Percentiles rank a stretch among this genome's conserved stretches.
Conservation (phyloP, 148 eudicot species). For the Rhododendron simsii region DNA sequence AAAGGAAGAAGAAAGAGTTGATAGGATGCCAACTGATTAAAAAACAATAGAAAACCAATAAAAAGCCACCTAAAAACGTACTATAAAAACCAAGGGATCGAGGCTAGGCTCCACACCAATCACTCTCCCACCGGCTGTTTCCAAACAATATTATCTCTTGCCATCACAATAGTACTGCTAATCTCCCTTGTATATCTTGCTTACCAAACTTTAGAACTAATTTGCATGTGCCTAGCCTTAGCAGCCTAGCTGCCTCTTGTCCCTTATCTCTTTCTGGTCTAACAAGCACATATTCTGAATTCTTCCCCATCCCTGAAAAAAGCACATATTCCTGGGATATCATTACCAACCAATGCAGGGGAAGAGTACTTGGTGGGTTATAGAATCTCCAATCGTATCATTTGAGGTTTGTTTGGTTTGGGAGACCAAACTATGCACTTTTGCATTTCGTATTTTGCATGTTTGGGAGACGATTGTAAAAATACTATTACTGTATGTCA, state of each 20-base stretch:
- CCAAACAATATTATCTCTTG: not conserved
- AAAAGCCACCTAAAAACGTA: not conserved
- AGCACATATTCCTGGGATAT: not conserved
- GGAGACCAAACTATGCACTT: not conserved
- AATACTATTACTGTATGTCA: not conserved
- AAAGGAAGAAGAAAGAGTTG: not conserved
- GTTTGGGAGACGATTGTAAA: not conserved
- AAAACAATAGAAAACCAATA: too few relatives aligned
- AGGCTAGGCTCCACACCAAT: not conserved
- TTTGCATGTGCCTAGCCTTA: not conserved
- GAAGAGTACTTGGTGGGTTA: not conserved
- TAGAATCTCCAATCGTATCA: not conserved
- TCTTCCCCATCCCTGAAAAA: not conserved
- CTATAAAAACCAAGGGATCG: not conserved
- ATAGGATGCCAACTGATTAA: not conserved
- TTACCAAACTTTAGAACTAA: not conserved
- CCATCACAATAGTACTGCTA: not conserved
- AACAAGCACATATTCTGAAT: not conserved
- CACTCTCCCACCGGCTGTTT: not conserved
- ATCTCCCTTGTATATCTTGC: not conserved
- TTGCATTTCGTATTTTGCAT: not conserved
- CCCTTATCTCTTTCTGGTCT: not conserved
- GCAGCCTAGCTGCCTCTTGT: not conserved
- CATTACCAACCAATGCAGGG: not conserved
- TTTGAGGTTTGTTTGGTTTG: not conserved